Evolutionary conservation across 2,329 filamentous ascomycete species (phyloP).

Genomic region (Microcyclosporella mali): DNA sequence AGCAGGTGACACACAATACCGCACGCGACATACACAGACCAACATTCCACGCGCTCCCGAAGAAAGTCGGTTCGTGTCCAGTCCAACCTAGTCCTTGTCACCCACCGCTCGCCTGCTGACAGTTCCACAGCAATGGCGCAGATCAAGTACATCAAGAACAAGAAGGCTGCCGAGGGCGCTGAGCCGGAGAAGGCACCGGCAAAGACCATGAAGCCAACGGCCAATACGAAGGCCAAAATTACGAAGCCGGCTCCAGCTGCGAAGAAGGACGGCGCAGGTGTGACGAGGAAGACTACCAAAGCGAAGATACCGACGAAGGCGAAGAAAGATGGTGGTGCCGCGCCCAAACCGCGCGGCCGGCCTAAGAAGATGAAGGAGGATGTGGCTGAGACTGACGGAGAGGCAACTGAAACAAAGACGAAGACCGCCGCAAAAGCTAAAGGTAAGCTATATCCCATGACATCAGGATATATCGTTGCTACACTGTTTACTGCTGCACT

Average conservation of each 20-base stretch:
- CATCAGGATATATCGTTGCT: slow-evolving; percentile 4
- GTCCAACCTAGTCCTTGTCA: slow-evolving; percentile 1
- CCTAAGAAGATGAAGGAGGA: slow-evolving; percentile 13
- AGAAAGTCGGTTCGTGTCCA: slow-evolving; percentile 1
- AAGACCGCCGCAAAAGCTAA: slow-evolving; percentile 17
- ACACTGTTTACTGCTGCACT: slow-evolving; percentile 3
- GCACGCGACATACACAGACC: neutral
- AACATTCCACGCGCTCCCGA: neutral
- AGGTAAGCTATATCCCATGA: slow-evolving; percentile 12
- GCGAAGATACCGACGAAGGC: slow-evolving; percentile 11
- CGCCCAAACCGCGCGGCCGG: slow-evolving; percentile 22
- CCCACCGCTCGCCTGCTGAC: neutral
- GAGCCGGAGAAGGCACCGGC: slow-evolving; percentile 10
- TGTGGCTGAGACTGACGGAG: slow-evolving; percentile 13
- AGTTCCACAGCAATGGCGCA: slow-evolving; percentile 20
- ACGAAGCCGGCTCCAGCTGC: slow-evolving; percentile 16
- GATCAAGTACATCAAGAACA: slow-evolving; percentile 28
- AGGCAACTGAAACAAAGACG: slow-evolving; percentile 9
- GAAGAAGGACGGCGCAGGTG: slow-evolving; percentile 10
- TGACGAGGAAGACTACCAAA: slow-evolving; percentile 15
- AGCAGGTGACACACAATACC: neutral
- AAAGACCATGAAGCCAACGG: slow-evolving; percentile 16
- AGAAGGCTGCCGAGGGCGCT: slow-evolving; percentile 12
- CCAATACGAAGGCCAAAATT: slow-evolving; percentile 28
- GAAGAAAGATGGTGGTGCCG: slow-evolving; percentile 4